Evolutionary conservation across 192 early-diverging fungal species (phyloP).

Genomic region (Phlyctochytrium planicorne): DNA sequence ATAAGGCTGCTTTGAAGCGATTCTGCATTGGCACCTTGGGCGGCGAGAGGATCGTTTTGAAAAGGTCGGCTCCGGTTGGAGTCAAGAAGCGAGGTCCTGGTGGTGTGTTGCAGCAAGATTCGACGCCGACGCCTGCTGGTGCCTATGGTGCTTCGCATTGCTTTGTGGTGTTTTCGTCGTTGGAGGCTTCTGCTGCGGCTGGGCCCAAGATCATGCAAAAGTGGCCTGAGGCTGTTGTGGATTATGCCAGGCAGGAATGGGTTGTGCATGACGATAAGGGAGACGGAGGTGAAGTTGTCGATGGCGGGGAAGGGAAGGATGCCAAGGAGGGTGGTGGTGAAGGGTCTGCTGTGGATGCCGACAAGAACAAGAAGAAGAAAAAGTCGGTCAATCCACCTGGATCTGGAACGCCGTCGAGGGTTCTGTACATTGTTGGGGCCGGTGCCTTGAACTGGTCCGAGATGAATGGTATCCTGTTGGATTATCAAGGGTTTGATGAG

Average conservation of each 20-base stretch:
- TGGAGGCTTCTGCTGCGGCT: background rate
- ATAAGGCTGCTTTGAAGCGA: background rate
- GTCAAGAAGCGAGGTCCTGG: too few relatives aligned
- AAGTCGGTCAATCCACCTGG: background rate
- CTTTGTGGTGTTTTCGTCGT: background rate
- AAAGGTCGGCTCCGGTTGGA: too few relatives aligned
- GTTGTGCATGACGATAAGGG: background rate
- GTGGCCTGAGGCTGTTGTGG: background rate
- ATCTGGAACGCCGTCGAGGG: background rate
- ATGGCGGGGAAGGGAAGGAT: background rate
- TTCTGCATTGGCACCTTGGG: background rate
- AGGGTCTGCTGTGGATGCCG: too few relatives aligned
- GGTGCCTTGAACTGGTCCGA: background rate
- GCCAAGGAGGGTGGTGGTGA: too few relatives aligned
- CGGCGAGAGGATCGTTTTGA: background rate
- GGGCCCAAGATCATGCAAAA: background rate
- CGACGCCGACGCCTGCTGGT: too few relatives aligned
- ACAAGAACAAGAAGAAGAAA: too few relatives aligned
- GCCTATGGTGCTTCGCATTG: background rate
- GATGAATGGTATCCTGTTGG: background rate
- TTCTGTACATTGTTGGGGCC: background rate
- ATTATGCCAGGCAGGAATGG: background rate
- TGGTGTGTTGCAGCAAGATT: too few relatives aligned
- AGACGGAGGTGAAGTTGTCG: background rate
- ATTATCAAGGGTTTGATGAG: background rate